These are phyloP conservation scores for Fusarium falciforme DNA, from an alignment of 2,329 filamentous ascomycete genomes.

Conservation along the genomic window DNA sequence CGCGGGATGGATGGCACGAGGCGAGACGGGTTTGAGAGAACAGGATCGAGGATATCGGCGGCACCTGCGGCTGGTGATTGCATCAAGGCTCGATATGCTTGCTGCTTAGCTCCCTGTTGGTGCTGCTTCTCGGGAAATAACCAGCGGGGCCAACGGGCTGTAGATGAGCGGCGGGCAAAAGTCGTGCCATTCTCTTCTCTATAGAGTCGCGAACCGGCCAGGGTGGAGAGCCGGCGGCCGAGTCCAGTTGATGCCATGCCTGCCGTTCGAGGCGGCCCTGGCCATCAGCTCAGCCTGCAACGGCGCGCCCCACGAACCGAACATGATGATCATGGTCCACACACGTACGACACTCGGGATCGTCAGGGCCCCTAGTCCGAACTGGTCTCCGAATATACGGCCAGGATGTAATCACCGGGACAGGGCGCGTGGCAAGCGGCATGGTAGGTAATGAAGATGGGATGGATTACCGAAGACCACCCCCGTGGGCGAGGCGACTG, in stretches of 20 bases:
- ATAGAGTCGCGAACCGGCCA: background rate
- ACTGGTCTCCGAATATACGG: background rate
- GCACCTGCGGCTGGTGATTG: background rate
- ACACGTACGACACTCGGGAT: background rate
- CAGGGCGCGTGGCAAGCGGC: background rate
- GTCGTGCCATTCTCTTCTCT: background rate
- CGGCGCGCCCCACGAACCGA: background rate
- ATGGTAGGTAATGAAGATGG: background rate
- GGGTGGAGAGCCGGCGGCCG: slow-evolving; percentile 63
- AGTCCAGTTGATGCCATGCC: slow-evolving; percentile 63
- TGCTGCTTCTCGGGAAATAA: slow-evolving; percentile 7
- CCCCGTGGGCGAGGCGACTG: slow-evolving; percentile 1
- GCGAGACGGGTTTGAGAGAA: background rate
- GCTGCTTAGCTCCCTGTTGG: slow-evolving; percentile 2
- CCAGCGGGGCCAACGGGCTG: background rate
- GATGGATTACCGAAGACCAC: background rate
- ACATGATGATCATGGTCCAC: background rate
- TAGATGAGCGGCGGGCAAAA: background rate
- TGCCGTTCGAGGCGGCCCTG: slow-evolving; percentile 75
- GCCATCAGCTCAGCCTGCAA: slow-evolving; percentile 66
- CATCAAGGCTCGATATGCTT: background rate
- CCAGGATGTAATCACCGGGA: background rate
- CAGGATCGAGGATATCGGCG: background rate
- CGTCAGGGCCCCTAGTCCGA: background rate
- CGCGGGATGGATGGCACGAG: background rate